Conservation (phyloP, 306 rosid species). For the Fagus crenata region DNA sequence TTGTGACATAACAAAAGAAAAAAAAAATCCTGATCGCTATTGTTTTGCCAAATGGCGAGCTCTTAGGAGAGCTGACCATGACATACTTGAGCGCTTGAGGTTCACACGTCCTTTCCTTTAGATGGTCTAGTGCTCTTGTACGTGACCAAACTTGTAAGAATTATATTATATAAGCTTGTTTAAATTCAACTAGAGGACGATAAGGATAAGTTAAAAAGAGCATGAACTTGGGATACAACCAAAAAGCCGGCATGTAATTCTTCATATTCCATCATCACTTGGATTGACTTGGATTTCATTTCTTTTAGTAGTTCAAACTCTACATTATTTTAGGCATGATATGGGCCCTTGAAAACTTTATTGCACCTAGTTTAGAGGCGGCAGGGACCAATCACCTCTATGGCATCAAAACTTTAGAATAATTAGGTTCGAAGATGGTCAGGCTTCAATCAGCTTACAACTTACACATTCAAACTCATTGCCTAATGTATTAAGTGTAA, state of each 20-base stretch:
- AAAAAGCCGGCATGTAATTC: conserved; percentile 45
- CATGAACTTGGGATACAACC: conserved; percentile 20
- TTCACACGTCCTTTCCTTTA: not conserved
- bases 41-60: conserved; percentile 13
- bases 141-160: conserved; percentile 8
- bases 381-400: conserved; percentile 31
- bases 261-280: conserved; percentile 40
- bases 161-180: conserved; percentile 11
- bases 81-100: no score
- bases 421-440: conserved; percentile 5
- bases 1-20: no score
- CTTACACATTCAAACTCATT: not conserved
- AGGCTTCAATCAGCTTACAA: not conserved
- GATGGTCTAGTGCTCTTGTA: not conserved
- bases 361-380: conserved; percentile 1
- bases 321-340: conserved; percentile 34
- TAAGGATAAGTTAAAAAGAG: conserved; percentile 11
- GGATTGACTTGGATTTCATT: conserved; percentile 55
- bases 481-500: not conserved
- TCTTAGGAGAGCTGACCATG: not conserved
- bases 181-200: conserved; percentile 21
- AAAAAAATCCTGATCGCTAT: conserved; percentile 8
- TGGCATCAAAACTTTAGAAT: conserved; percentile 20
- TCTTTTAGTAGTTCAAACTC: conserved; percentile 40
- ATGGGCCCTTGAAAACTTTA: conserved; percentile 26